Percentiles rank a stretch among this genome's conserved stretches.
These are phyloP conservation scores for Vanderwaltozyma yarrowii DNA, from an alignment of 805 yeast genomes.

Conservation along the genomic window DNA sequence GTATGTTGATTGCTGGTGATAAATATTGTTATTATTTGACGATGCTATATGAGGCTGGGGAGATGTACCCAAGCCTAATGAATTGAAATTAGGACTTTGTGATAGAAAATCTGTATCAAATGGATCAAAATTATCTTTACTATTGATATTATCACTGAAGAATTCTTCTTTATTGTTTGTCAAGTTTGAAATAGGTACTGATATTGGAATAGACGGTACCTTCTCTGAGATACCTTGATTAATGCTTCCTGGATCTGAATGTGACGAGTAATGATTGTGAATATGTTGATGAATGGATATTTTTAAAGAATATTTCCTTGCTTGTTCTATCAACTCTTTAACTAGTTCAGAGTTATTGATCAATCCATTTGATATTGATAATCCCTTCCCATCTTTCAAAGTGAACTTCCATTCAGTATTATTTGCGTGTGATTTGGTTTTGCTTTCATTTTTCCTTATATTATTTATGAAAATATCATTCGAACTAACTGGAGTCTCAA, in stretches of 20 bases:
- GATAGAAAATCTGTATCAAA: constrained; percentile 11
- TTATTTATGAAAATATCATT: not conserved
- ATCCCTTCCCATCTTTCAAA: constrained; percentile 36
- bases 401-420: constrained; percentile 56
- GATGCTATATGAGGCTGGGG: constrained; percentile 6
- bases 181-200: not conserved
- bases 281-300: constrained; percentile 79
- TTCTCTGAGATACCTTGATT: not conserved
- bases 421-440: constrained; percentile 4
- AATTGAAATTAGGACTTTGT: constrained; percentile 12
- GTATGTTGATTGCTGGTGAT: not conserved
- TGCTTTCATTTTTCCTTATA: not conserved
- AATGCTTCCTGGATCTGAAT: not conserved
- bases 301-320: constrained; percentile 44
- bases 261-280: constrained; percentile 54
- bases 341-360: constrained; percentile 47
- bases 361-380: constrained; percentile 39
- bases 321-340: constrained; percentile 47
- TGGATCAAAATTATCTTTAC: not conserved
- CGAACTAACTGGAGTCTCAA: not conserved
- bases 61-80: constrained; percentile 12
- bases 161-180: not conserved
- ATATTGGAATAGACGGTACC: not conserved
- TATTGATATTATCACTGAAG: too few relatives aligned
- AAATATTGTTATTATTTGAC: not conserved